Evolutionary conservation across 305 asterid species (phyloP).

Genomic region (Ilex paraguariensis): DNA sequence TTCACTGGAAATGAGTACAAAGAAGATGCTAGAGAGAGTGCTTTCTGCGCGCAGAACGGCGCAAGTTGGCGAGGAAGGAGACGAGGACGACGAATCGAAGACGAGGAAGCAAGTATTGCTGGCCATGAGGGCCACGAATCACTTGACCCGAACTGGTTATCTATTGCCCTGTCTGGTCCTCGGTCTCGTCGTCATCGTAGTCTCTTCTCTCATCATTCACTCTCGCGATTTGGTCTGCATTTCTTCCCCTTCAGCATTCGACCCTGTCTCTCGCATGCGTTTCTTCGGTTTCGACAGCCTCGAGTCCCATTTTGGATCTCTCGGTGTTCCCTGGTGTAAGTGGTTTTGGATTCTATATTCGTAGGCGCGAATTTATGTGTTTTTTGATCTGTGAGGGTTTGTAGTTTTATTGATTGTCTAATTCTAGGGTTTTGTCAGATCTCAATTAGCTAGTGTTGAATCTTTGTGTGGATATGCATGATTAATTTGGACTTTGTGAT

Average conservation of each 20-base stretch:
- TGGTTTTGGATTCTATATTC: background rate
- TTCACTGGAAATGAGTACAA: slow-evolving; percentile 5
- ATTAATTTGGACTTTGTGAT: too few species aligned
- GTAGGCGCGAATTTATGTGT: background rate
- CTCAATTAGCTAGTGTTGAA: too few species aligned
- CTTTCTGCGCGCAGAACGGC: slow-evolving; percentile 55
- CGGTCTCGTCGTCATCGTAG: slow-evolving; percentile 41
- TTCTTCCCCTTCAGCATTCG: slow-evolving; percentile 45
- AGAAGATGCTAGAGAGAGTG: slow-evolving; percentile 76
- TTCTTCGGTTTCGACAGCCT: slow-evolving; percentile 76
- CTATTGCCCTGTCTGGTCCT: slow-evolving; percentile 59
- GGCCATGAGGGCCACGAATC: slow-evolving; percentile 45
- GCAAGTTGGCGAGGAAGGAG: slow-evolving; percentile 40
- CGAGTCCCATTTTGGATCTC: slow-evolving; percentile 88
- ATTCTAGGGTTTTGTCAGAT: background rate
- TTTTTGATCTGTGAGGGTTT: slow-evolving; percentile 4
- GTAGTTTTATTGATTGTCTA: background rate
- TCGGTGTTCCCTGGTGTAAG: slow-evolving; percentile 99
- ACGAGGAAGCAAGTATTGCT: slow-evolving; percentile 59
- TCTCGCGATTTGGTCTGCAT: slow-evolving; percentile 88
- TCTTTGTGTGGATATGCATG: too few species aligned
- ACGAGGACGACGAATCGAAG: slow-evolving; percentile 66
- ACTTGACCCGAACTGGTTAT: slow-evolving; percentile 67
- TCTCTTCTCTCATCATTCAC: slow-evolving; percentile 37
- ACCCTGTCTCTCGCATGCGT: slow-evolving; percentile 68